Percentiles rank a stretch among this genome's conserved stretches.
phyloP scores from a whole-genome alignment of 108 stramenopile genomes.

The Schizochytrium sp. region DNA sequence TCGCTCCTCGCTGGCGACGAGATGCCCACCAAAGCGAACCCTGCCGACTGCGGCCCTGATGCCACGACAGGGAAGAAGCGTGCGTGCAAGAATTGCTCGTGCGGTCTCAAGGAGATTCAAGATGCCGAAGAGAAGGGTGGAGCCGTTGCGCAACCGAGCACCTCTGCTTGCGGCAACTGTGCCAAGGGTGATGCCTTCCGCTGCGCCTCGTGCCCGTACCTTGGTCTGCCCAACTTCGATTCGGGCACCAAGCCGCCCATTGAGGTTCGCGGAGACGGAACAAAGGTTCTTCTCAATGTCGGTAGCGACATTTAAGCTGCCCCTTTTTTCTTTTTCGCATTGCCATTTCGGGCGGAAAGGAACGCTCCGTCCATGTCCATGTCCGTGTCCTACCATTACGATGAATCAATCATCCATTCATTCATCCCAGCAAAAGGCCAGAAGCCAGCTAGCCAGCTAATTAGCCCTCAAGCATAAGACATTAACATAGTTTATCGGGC shows the following conservation, averaged over 20 bases:
- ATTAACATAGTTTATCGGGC: not conserved
- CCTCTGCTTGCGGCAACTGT: slow-evolving; percentile 88
- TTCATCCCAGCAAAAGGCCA: no score
- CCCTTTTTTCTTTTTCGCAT: not conserved
- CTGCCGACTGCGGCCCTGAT: not conserved
- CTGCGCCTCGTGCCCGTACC: slow-evolving; percentile 89
- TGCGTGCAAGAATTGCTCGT: slow-evolving; percentile 93
- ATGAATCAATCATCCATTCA: no score
- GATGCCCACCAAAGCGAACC: not conserved
- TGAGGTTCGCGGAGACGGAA: not conserved
- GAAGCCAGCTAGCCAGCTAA: no score
- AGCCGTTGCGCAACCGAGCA: slow-evolving; percentile 20
- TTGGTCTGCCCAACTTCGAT: slow-evolving; percentile 91
- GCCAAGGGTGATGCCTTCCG: slow-evolving; percentile 94
- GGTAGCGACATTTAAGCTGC: not conserved
- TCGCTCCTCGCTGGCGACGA: slow-evolving; percentile 31
- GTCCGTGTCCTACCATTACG: not conserved
- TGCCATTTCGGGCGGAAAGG: not conserved
- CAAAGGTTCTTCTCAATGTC: not conserved
- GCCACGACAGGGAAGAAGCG: slow-evolving; percentile 32
- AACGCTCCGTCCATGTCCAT: not conserved
- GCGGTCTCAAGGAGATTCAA: slow-evolving; percentile 74
- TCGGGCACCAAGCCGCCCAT: slow-evolving; percentile 46
- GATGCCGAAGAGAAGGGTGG: not conserved
- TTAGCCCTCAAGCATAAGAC: no score